Evolutionary conservation across 345 rosid genomes (phyloP), one percentile per base, ranked within the genome.

Genomic region (Hevea brasiliensis): DNA sequence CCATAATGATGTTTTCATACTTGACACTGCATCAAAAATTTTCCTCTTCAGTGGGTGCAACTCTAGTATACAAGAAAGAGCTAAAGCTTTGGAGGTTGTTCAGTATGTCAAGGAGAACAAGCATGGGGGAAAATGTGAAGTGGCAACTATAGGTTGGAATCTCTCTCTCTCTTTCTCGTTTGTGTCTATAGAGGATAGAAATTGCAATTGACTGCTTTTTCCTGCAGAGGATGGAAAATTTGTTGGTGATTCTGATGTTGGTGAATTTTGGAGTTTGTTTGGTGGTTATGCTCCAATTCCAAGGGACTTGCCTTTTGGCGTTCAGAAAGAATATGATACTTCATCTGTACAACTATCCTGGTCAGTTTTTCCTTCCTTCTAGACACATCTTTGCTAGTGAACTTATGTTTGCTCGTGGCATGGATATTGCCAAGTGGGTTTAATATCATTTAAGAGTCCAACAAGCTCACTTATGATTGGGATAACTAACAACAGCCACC

Each of bases 251-350:
- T 59, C 93, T 62, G 97, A 91, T 61, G 88, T 85, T 37, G 98
- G 98, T 62, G 98, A 93, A 66, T 91, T 90, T 78, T 93, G 98
- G 98, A 82, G 92, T 78, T 84, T 93, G 48, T 93, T 93, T 86
- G 97, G 96, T 77, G 94, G 98, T 76, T 93, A 86, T 79, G 87
- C 88, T 76, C 88, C 92, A 70, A 88, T 93, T 71, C 93, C 98
- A 51, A 81, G 83, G 79, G 86, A 85, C 26, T 74, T 85, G 27
- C 81, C 89, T 64, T 81, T 84, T 57, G 77, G 76, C 40, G 56
- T 20, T 51, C 82, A 76, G 63, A 77, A 82, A 68, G 82, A 84
- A 45, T 29, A 80, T 73, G 82, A 71, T 40, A n/a, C 79, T 56
- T 66, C 86, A 76, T 67, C 83, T 44, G 80, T 80, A 67, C 77